Evolutionary conservation across 169 alveolate species (phyloP), one percentile per base, ranked within the genome.

Genomic region (Miamiensis avidus): DNA sequence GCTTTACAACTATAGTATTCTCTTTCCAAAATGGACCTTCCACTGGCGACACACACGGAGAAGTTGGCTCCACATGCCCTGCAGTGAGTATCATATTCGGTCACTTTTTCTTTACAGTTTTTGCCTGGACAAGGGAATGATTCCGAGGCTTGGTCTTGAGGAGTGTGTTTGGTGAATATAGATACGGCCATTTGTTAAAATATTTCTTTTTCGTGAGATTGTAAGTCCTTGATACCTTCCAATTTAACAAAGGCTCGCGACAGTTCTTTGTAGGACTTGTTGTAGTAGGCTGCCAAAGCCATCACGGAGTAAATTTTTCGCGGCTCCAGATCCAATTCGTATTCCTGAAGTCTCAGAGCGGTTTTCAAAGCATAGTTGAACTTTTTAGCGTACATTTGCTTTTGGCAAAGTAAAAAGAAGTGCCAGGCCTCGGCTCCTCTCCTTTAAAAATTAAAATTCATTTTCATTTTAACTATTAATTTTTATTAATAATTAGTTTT

Each of bases 391-490:
- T 94, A 94, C 31, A 97, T 86, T 75, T 95, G 95, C 79, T 96
- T 91, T 84, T 97, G 96, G 33, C 96, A 89, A 74, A 97, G 84
- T 77, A 95, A 89, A 83, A 91, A 96, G 88, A 96, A 94, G 86
- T 97, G 99, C 85, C 93, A 95, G 49, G 98, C 99, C 85, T 97
- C 97, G 28, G 96, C 97, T 28, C 84, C 79, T 81, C 89, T 84
- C 69, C 69, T 49, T 49, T 49, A 49, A 49, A 49, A 49, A 49
- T 49, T 49, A 11, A 49, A 49, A 25, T 30, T 79, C 86, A 81
- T 33, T 65, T 74, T 81, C 28, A 79, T 49, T 1, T 29, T 25
- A 76, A 49, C 6, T 16, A 65, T 65, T 34, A 65, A 49, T 49
- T 11, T 49, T 49, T 49, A 49, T 49, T 11, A 49, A 49, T 49